These are phyloP conservation scores for Paracoccidioides brasiliensis DNA, from an alignment of 2,329 filamentous ascomycete genomes.

Conservation along the genomic window DNA sequence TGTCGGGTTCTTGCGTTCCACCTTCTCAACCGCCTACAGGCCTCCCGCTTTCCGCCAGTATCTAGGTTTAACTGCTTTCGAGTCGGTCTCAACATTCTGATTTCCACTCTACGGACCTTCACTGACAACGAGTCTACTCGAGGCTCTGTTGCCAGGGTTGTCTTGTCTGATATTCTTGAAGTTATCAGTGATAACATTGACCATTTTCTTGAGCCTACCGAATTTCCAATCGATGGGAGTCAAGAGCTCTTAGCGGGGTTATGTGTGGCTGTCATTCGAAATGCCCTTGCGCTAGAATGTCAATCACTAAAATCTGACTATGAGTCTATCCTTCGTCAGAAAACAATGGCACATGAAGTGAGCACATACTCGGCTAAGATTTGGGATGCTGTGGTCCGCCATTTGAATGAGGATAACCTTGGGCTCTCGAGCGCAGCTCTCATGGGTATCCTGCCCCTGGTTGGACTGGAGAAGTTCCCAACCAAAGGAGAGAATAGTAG, in stretches of 20 bases:
- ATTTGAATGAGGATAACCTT: slow-evolving; percentile 53
- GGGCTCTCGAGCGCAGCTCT: slow-evolving; percentile 63
- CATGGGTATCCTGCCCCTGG: slow-evolving; percentile 54
- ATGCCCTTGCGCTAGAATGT: slow-evolving; percentile 57
- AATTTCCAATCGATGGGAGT: slow-evolving; percentile 34
- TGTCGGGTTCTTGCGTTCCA: slow-evolving; percentile 67
- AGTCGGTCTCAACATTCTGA: slow-evolving; percentile 32
- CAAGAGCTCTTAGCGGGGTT: slow-evolving; percentile 42
- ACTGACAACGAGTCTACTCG: slow-evolving; percentile 34
- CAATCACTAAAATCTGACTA: slow-evolving; percentile 57
- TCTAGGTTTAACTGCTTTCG: slow-evolving; percentile 35
- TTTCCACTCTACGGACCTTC: slow-evolving; percentile 35
- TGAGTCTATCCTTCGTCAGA: slow-evolving; percentile 48
- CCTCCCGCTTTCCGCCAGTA: slow-evolving; percentile 26
- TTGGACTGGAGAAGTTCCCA: slow-evolving; percentile 62
- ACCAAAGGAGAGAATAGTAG: slow-evolving; percentile 32
- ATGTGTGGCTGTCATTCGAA: slow-evolving; percentile 52
- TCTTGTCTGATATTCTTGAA: slow-evolving; percentile 36
- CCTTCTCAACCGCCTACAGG: slow-evolving; percentile 49
- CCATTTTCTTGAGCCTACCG: slow-evolving; percentile 45
- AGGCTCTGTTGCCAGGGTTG: slow-evolving; percentile 34
- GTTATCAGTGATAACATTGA: slow-evolving; percentile 38
- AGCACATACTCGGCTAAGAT: slow-evolving; percentile 60
- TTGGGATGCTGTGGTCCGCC: slow-evolving; percentile 63
- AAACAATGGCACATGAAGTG: slow-evolving; percentile 51